These are phyloP conservation scores for Teratosphaeria zuluensis DNA, from an alignment of 2,329 filamentous ascomycete genomes.

Conservation along the genomic window DNA sequence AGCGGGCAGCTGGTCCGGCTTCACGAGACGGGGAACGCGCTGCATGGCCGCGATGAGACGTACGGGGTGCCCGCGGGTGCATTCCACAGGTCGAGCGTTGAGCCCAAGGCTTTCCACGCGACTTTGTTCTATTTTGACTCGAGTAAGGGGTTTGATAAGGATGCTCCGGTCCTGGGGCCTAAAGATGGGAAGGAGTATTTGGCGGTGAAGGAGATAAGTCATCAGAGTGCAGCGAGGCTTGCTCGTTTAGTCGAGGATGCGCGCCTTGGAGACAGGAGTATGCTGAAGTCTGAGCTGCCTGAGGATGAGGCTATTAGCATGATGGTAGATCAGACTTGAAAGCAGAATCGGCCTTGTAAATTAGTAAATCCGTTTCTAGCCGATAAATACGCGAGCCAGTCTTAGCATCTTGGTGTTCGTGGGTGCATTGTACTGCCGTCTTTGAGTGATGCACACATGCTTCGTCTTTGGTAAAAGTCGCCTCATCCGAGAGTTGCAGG, in stretches of 20 bases:
- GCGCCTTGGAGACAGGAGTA: background rate
- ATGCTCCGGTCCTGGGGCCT: background rate
- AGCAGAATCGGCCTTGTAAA: background rate
- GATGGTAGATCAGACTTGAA: background rate
- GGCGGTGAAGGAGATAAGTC: background rate
- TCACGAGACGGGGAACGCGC: background rate
- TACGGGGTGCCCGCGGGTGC: background rate
- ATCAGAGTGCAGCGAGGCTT: background rate
- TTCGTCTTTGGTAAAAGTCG: too few species aligned
- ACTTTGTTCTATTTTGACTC: background rate
- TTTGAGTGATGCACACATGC: too few species aligned
- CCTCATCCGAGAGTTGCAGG: too few species aligned
- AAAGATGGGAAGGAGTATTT: background rate
- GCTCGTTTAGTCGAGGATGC: background rate
- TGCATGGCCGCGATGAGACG: background rate
- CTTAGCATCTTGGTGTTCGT: too few species aligned
- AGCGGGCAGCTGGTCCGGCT: background rate
- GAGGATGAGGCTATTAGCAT: background rate
- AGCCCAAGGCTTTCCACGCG: background rate
- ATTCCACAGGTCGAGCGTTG: background rate
- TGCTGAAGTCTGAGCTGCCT: background rate
- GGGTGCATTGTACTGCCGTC: too few species aligned
- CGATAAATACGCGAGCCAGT: too few species aligned
- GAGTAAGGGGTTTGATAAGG: background rate
- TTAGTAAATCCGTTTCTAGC: background rate